A percentile compares a stretch with the other conserved stretches of the same genome.
Evolutionary conservation across 2,329 filamentous ascomycete genomes (phyloP).

Genomic region (Conoideocrella luteorostrata): DNA sequence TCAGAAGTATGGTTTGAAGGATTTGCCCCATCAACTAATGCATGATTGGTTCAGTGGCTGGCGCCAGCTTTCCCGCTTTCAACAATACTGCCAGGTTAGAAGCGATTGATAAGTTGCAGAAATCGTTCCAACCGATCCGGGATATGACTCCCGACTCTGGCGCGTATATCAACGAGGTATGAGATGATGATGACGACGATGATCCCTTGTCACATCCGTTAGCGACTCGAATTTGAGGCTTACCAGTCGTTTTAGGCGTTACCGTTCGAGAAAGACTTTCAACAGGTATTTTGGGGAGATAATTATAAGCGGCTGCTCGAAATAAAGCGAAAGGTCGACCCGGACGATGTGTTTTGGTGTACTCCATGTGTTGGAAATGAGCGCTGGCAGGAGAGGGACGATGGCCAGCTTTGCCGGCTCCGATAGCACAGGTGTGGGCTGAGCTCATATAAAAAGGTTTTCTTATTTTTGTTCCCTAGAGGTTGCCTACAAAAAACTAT

Average conservation of each 20-base stretch:
- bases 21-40: neutral
- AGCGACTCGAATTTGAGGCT: too few relatives aligned
- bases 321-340: slow-evolving; percentile 29
- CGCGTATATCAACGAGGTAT: slow-evolving; percentile 37
- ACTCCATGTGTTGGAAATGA: slow-evolving; percentile 33
- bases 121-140: neutral
- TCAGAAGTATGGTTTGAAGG: neutral
- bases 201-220: too few relatives aligned
- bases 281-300: slow-evolving; percentile 27
- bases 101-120: neutral
- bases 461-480: too few relatives aligned
- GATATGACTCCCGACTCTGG: slow-evolving; percentile 31
- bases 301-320: slow-evolving; percentile 23
- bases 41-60: neutral
- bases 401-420: too few relatives aligned
- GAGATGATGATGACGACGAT: slow-evolving; percentile 29
- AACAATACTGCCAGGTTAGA: neutral
- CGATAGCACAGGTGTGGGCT: too few relatives aligned
- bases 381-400: slow-evolving; percentile 1
- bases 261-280: slow-evolving; percentile 15
- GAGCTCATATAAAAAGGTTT: too few relatives aligned
- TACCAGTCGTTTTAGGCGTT: slow-evolving; percentile 10
- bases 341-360: slow-evolving; percentile 27
- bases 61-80: neutral
- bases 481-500: too few relatives aligned